These are phyloP conservation scores for Halophytophthora polymorphica DNA, from an alignment of 352 stramenopile genomes.

Conservation along the genomic window DNA sequence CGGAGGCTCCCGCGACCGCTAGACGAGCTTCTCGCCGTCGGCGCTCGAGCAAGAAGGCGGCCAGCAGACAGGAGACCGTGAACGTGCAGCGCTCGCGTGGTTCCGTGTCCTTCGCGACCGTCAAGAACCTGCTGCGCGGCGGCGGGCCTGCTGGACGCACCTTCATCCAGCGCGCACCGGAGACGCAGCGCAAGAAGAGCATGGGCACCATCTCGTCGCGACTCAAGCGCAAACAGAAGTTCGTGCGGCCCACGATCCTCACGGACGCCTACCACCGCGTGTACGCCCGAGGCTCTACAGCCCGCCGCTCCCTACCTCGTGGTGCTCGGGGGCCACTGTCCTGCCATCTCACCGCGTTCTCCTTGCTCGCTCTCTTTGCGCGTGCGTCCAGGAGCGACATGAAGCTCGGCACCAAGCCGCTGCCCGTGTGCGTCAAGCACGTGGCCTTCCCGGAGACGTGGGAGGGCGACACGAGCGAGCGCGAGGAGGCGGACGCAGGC, in stretches of 20 bases:
- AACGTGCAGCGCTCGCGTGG: constrained; percentile 19
- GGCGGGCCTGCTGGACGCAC: constrained; percentile 38
- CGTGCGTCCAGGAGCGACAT: constrained; percentile 52
- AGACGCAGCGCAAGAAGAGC: constrained; percentile 44
- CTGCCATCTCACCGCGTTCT: neutral
- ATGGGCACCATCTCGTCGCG: constrained; percentile 64
- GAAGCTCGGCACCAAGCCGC: constrained; percentile 60
- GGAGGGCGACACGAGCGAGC: constrained; percentile 17
- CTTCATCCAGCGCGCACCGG: constrained; percentile 25
- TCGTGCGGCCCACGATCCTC: constrained; percentile 54
- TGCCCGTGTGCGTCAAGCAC: constrained; percentile 44
- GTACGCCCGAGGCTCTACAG: constrained; percentile 30
- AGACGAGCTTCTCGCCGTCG: constrained; percentile 10
- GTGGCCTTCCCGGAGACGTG: constrained; percentile 40
- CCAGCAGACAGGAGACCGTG: constrained; percentile 9
- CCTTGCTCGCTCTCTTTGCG: neutral
- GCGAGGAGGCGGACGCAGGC: constrained; percentile 35
- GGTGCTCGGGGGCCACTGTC: neutral
- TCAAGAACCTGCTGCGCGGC: constrained; percentile 63
- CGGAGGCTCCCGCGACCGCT: constrained; percentile 5
- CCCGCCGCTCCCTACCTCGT: neutral
- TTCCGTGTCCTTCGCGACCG: constrained; percentile 53
- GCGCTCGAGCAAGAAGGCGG: constrained; percentile 19
- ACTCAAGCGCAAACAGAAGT: constrained; percentile 65
- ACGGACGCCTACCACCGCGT: constrained; percentile 68